Conservation (phyloP, 2,329 filamentous ascomycete species). For the Hortaea sp. region DNA sequence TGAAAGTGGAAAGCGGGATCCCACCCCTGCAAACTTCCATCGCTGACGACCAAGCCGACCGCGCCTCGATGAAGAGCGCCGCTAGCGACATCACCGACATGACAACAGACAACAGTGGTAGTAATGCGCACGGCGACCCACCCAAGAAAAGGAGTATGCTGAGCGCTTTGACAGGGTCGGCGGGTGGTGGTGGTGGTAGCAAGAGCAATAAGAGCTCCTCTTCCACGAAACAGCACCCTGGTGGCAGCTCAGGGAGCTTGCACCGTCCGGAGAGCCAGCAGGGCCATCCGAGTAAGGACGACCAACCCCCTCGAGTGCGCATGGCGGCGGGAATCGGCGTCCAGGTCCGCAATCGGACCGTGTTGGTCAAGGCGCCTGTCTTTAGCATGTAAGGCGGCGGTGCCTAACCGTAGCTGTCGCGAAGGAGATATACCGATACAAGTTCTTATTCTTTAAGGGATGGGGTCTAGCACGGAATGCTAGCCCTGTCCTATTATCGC, state of each 20-base stretch:
- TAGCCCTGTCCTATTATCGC: too few relatives aligned
- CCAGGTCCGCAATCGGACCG: conserved; percentile 38
- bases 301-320: conserved; percentile 34
- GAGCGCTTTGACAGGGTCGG: conserved; percentile 29
- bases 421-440: too few relatives aligned
- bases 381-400: conserved; percentile 19
- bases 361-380: conserved; percentile 41
- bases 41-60: conserved; percentile 32
- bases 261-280: conserved; percentile 32
- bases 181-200: conserved; percentile 18
- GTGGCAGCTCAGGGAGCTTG: conserved; percentile 28
- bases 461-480: too few relatives aligned
- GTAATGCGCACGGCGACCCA: conserved; percentile 10
- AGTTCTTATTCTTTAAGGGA: too few relatives aligned
- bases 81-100: conserved; percentile 25
- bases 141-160: conserved; percentile 32
- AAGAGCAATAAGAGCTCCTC: conserved; percentile 15
- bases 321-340: conserved; percentile 39
- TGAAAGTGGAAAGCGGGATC: conserved; percentile 67
- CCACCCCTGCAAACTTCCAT: conserved; percentile 37
- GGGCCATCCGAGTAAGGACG: conserved; percentile 28
- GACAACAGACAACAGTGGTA: conserved; percentile 7
- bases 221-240: conserved; percentile 26
- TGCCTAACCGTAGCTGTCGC: too few relatives aligned
- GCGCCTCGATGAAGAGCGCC: conserved; percentile 27